phyloP scores from a whole-genome alignment of 345 rosid genomes.

The Murraya koenigii region DNA sequence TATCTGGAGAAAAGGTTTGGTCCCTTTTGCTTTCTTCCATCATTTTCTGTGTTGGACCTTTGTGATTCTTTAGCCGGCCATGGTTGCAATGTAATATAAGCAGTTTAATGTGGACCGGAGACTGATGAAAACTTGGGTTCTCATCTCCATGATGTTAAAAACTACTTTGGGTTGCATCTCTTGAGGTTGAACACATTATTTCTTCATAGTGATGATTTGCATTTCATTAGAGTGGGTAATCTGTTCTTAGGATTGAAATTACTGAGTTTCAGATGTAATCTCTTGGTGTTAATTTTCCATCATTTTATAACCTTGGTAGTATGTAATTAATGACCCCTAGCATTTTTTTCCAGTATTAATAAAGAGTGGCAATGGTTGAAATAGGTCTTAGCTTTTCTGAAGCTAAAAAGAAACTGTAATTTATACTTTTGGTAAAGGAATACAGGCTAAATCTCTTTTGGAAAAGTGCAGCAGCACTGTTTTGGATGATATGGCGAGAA shows the following conservation, averaged over 20 bases:
- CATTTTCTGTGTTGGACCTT: background rate
- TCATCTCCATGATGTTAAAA: background rate
- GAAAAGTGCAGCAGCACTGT: background rate
- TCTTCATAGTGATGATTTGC: background rate
- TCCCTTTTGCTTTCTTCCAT: constrained; percentile 7
- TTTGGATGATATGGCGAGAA: background rate
- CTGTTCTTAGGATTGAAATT: background rate
- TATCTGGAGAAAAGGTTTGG: constrained; percentile 84
- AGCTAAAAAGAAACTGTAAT: background rate
- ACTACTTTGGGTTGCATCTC: background rate
- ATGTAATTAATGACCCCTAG: background rate
- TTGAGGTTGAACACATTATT: background rate
- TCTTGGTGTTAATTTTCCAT: background rate
- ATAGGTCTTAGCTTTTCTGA: background rate
- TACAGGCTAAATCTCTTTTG: too few species aligned
- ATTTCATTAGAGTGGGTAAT: background rate
- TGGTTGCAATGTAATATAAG: background rate
- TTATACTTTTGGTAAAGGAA: too few species aligned
- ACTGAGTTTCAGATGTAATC: background rate
- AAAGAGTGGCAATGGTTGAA: background rate
- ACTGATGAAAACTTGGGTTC: background rate
- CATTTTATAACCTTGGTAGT: background rate
- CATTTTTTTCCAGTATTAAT: background rate
- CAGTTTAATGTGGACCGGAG: background rate
- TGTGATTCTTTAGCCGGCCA: background rate